Conservation (phyloP, 495 filamentous ascomycete genomes). For the Talaromyces borbonicus region DNA sequence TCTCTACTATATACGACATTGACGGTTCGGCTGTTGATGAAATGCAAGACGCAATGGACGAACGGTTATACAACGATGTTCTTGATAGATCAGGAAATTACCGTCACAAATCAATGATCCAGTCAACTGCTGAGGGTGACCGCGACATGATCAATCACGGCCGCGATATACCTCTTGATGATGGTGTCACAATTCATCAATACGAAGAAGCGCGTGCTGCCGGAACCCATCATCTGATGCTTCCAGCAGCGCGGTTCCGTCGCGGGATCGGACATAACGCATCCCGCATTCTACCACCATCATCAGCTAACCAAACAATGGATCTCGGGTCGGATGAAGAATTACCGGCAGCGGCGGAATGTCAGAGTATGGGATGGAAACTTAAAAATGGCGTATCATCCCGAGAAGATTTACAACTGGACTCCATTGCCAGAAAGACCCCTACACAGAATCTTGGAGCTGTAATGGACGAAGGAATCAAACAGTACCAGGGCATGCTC, state of each 20-base stretch:
- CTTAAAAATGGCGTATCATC: slow-evolving; percentile 55
- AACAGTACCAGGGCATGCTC: slow-evolving; percentile 75
- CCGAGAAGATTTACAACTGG: slow-evolving; percentile 64
- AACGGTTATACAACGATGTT: slow-evolving; percentile 88
- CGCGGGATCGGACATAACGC: slow-evolving; percentile 36
- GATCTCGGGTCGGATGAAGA: slow-evolving; percentile 52
- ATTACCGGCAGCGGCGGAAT: slow-evolving; percentile 56
- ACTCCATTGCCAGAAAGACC: slow-evolving; percentile 47
- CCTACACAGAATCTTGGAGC: slow-evolving; percentile 68
- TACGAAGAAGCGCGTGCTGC: slow-evolving; percentile 49
- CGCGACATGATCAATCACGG: slow-evolving; percentile 74
- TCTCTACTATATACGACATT: slow-evolving; percentile 82
- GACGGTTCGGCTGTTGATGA: slow-evolving; percentile 75
- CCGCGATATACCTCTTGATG: slow-evolving; percentile 61
- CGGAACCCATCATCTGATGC: slow-evolving; percentile 30
- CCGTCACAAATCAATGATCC: slow-evolving; percentile 60
- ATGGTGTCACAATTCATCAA: slow-evolving; percentile 59
- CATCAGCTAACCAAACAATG: slow-evolving; percentile 36
- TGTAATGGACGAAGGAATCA: slow-evolving; percentile 80
- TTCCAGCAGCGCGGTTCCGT: slow-evolving; percentile 33
- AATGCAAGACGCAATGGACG: slow-evolving; percentile 68
- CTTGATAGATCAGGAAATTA: slow-evolving; percentile 84
- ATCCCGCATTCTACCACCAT: slow-evolving; percentile 29
- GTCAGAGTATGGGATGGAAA: slow-evolving; percentile 70
- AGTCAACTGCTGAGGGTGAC: slow-evolving; percentile 73